Conservation (phyloP, 1,139 yeast genomes). For the Candida neerlandica region DNA sequence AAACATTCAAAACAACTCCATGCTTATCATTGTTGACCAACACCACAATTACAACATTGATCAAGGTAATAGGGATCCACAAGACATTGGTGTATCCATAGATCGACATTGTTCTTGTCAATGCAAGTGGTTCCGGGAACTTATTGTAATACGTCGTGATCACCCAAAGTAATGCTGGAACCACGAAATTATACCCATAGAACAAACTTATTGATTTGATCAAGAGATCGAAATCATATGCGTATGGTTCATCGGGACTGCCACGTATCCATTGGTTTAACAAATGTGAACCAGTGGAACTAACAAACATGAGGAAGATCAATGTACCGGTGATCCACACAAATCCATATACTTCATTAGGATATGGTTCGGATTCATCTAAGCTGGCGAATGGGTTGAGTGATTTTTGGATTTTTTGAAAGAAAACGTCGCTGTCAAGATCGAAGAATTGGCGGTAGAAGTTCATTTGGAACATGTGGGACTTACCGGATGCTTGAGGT, state of each 20-base stretch:
- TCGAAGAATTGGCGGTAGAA: constrained; percentile 65
- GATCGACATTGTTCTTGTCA: constrained; percentile 54
- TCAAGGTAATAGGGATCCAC: constrained; percentile 77
- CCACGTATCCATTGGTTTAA: constrained; percentile 49
- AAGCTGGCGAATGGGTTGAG: constrained; percentile 44
- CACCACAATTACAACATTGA: constrained; percentile 52
- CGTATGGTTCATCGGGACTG: constrained; percentile 42
- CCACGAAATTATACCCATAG: constrained; percentile 70
- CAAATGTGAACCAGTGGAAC: constrained; percentile 59
- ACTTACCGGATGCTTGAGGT: constrained; percentile 24
- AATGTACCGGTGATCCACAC: constrained; percentile 85
- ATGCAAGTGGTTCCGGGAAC: constrained; percentile 41
- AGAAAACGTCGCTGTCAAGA: constrained; percentile 62
- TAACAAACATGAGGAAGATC: constrained; percentile 69
- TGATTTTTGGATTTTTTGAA: constrained; percentile 44
- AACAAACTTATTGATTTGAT: constrained; percentile 66
- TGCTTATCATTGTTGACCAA: constrained; percentile 42
- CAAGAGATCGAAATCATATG: constrained; percentile 62
- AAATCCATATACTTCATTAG: constrained; percentile 76
- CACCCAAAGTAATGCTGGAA: constrained; percentile 59
- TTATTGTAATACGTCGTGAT: constrained; percentile 47
- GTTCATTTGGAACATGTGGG: constrained; percentile 56
- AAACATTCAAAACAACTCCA: constrained; percentile 32
- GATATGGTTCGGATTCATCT: constrained; percentile 26
- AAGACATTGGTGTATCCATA: constrained; percentile 79